Conservation (phyloP, 495 filamentous ascomycete genomes). For the Echria macrotheca region DNA sequence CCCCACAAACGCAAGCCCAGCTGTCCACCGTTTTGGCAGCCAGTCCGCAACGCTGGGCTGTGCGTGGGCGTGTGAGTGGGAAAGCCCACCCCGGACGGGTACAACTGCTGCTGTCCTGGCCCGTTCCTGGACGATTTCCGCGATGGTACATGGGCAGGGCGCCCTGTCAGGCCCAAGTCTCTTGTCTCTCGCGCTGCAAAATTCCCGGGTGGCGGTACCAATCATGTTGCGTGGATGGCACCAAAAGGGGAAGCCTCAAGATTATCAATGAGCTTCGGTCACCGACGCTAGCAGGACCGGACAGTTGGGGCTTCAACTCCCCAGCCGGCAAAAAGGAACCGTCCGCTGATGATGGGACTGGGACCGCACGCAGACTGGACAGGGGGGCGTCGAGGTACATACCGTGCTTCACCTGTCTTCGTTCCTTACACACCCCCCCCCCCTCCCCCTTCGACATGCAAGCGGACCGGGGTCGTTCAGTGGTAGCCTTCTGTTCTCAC, state of each 20-base stretch:
- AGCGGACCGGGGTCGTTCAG: too few relatives aligned
- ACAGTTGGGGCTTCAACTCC: constrained; percentile 25
- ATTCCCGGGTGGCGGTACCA: constrained; percentile 37
- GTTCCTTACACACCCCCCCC: constrained; percentile 2
- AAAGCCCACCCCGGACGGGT: constrained; percentile 3
- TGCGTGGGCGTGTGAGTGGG: constrained; percentile 5
- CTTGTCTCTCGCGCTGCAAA: constrained; percentile 32
- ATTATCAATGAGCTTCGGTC: constrained; percentile 40
- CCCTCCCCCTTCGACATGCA: constrained; percentile 6
- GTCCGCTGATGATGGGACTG: constrained; percentile 9
- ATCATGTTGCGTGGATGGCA: constrained; percentile 25
- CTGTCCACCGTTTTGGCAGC: constrained; percentile 10
- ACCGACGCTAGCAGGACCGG: constrained; percentile 33
- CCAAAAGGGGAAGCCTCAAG: constrained; percentile 34
- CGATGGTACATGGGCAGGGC: constrained; percentile 16
- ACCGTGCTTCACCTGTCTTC: constrained; percentile 2
- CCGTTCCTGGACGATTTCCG: constrained; percentile 22
- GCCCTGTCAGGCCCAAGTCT: constrained; percentile 51
- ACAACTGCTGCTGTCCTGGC: too few relatives aligned
- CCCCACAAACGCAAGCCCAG: too few relatives aligned
- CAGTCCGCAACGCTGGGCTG: constrained; percentile 3
- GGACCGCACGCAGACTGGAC: neutral
- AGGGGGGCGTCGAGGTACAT: constrained; percentile 18
- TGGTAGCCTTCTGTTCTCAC: constrained; percentile 13
- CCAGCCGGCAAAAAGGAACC: constrained; percentile 31